phyloP scores from a whole-genome alignment of 345 rosid species.

The Populus euphratica region DNA sequence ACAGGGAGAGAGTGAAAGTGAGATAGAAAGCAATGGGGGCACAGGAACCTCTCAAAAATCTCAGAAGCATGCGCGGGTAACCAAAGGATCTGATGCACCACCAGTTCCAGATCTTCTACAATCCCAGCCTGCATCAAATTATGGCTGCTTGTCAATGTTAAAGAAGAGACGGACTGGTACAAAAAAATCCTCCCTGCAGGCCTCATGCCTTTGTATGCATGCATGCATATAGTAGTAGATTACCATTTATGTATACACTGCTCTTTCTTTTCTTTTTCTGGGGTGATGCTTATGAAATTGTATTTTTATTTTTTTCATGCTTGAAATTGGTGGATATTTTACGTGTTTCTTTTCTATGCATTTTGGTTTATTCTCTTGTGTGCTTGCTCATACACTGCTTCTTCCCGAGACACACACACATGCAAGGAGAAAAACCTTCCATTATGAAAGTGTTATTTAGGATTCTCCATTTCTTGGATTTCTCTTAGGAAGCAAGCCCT shows the following conservation, averaged over 20 bases:
- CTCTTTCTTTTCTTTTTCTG: neutral
- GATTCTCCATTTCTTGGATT: slow-evolving; percentile 20
- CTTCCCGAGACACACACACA: neutral
- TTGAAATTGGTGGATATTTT: neutral
- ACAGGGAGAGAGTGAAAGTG: slow-evolving; percentile 77
- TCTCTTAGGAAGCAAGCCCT: slow-evolving; percentile 58
- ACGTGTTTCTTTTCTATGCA: neutral
- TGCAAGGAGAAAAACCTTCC: neutral
- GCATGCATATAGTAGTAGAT: neutral
- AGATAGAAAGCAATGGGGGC: slow-evolving; percentile 57
- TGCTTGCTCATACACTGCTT: neutral
- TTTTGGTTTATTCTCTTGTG: neutral
- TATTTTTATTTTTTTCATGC: neutral
- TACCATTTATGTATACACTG: neutral
- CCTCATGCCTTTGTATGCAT: neutral
- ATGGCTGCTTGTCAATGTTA: slow-evolving; percentile 55
- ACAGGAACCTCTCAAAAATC: slow-evolving; percentile 40
- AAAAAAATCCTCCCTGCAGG: slow-evolving; percentile 19
- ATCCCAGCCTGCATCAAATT: slow-evolving; percentile 51
- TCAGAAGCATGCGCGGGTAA: slow-evolving; percentile 49
- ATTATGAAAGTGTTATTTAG: slow-evolving; percentile 4
- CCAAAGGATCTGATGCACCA: slow-evolving; percentile 47
- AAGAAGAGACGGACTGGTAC: slow-evolving; percentile 69
- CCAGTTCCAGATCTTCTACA: slow-evolving; percentile 55
- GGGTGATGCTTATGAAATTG: neutral